phyloP scores from a whole-genome alignment of 2,329 filamentous ascomycete species.

The Diplodia sapinea region DNA sequence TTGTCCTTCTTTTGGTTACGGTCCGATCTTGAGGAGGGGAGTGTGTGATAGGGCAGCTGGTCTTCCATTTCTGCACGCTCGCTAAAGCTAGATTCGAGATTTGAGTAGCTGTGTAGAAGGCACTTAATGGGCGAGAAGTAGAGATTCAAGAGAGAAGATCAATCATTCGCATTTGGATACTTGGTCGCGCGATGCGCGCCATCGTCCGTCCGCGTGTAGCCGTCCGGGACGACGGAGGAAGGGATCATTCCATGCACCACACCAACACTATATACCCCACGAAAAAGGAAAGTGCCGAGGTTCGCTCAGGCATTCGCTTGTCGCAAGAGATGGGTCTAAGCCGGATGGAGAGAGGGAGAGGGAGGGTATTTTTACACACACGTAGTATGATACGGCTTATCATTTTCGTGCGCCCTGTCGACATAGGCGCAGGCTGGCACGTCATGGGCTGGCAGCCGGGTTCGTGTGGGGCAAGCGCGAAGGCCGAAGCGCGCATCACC shows the following conservation, averaged over 20 bases:
- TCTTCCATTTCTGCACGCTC: conserved; percentile 17
- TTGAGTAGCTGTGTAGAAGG: not conserved
- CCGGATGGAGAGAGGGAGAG: not conserved
- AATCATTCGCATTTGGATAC: not conserved
- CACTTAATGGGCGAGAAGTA: conserved; percentile 5
- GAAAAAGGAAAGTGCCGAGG: conserved; percentile 4
- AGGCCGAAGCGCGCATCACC: not conserved
- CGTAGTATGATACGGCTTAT: not conserved
- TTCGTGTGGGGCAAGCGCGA: not conserved
- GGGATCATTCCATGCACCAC: not conserved
- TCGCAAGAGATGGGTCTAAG: not conserved
- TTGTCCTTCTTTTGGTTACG: not conserved
- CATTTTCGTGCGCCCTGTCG: not conserved
- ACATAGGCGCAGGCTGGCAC: conserved; percentile 3
- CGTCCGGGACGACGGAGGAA: not conserved
- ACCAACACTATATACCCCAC: not conserved
- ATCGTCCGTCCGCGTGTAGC: not conserved
- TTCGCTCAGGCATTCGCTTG: not conserved
- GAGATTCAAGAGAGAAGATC: not conserved
- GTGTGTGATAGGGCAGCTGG: conserved; percentile 22
- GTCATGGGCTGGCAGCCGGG: not conserved
- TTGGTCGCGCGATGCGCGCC: not conserved
- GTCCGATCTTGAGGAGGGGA: conserved; percentile 1
- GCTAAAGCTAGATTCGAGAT: not conserved
- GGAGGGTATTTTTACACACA: not conserved